These are phyloP conservation scores for Aureobasidium sp. DNA, from an alignment of 2,329 filamentous ascomycete species.

Conservation along the genomic window DNA sequence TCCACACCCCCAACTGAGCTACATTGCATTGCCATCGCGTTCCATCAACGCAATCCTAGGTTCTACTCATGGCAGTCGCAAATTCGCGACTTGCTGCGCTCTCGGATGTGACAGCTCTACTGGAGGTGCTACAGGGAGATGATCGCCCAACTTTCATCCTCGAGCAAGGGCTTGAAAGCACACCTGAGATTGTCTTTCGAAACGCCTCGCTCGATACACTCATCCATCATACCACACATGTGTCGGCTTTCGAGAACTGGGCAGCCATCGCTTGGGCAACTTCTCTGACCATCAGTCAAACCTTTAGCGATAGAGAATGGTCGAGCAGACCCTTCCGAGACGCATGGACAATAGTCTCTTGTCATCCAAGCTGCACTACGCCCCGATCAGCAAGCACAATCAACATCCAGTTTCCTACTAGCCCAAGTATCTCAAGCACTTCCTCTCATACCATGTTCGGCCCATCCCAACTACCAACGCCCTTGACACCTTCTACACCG, in stretches of 20 bases:
- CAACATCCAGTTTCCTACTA: background rate
- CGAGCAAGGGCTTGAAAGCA: background rate
- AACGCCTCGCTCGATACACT: background rate
- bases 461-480: background rate
- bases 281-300: background rate
- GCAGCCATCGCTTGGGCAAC: background rate
- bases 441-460: background rate
- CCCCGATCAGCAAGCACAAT: background rate
- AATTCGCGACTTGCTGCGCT: background rate
- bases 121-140: background rate
- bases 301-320: background rate
- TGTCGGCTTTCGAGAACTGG: background rate
- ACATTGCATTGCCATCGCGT: too few species aligned
- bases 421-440: background rate
- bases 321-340: background rate
- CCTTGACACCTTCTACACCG: background rate
- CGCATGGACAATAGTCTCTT: background rate
- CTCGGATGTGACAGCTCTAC: background rate
- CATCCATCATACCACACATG: background rate
- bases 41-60: too few species aligned
- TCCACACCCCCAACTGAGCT: too few species aligned
- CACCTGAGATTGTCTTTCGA: background rate
- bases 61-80: background rate
- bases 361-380: background rate
- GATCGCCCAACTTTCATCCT: conserved; percentile 4